Conservation (phyloP, 1,139 yeast species). For the Kurtzmaniella quercitrusa region DNA sequence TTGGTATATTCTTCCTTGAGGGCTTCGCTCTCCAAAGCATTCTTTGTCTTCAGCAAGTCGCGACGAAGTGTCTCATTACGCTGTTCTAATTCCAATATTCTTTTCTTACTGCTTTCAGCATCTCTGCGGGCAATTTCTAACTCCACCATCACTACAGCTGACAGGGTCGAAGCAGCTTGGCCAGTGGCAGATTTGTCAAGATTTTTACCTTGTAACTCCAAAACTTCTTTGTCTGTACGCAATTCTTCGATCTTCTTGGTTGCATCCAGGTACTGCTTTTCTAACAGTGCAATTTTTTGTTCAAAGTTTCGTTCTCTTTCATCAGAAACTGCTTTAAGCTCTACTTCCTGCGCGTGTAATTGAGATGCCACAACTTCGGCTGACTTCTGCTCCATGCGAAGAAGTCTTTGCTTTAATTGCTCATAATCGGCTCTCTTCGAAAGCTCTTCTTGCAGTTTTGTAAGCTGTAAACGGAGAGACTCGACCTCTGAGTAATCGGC, state of each 20-base stretch:
- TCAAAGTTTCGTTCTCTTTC: slow-evolving; percentile 64
- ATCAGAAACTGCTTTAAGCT: slow-evolving; percentile 52
- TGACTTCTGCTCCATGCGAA: slow-evolving; percentile 55
- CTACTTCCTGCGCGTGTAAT: slow-evolving; percentile 59
- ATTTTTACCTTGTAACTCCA: slow-evolving; percentile 40
- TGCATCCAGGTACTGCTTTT: slow-evolving; percentile 41
- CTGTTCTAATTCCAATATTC: slow-evolving; percentile 68
- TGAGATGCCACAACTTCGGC: slow-evolving; percentile 47
- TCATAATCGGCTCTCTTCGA: slow-evolving; percentile 75
- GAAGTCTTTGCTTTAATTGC: slow-evolving; percentile 57
- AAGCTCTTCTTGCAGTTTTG: slow-evolving; percentile 55
- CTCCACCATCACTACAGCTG: slow-evolving; percentile 42
- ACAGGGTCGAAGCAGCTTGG: slow-evolving; percentile 11
- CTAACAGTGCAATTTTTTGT: slow-evolving; percentile 43
- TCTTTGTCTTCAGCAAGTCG: slow-evolving; percentile 53
- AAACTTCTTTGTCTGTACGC: slow-evolving; percentile 52
- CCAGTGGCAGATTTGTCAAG: slow-evolving; percentile 23
- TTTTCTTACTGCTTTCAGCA: slow-evolving; percentile 65
- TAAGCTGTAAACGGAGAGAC: slow-evolving; percentile 50
- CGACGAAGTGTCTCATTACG: slow-evolving; percentile 73
- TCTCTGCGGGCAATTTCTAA: slow-evolving; percentile 70
- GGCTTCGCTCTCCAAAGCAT: slow-evolving; percentile 34
- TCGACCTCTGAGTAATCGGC: slow-evolving; percentile 53
- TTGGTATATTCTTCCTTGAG: slow-evolving; percentile 32
- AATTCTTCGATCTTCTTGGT: slow-evolving; percentile 52